Evolutionary conservation across 1,284 basidiomycete species (phyloP), one percentile per base, ranked within the genome.

Genomic region (Tilletia indica): DNA sequence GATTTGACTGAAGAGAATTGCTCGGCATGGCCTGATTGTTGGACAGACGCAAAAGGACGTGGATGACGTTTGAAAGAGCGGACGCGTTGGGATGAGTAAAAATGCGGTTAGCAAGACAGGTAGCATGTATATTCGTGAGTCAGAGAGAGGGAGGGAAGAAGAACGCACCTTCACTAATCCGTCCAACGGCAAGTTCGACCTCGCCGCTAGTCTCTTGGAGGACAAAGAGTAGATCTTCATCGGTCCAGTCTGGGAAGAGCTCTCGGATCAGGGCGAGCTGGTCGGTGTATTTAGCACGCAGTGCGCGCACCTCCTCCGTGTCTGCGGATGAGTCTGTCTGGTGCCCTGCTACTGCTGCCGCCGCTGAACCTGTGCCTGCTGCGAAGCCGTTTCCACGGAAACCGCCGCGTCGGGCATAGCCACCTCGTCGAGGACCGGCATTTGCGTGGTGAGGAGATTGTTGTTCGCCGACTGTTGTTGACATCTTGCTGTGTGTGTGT

Each of bases 1-100:
- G 89, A 90, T 78, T 89, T 90, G 76, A 94, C 93, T 66, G 91
- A 89, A 63, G 90, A 92, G 92, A 93, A 95, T 85, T 92, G 92
- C 84, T 91, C 89, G 61, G 88, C 91, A 76, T 88, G 88, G 80
- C 93, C 93, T 93, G 82, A 45, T 31, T 2, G 2, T 31, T 31
- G 25, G 1, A 45, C 1, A 45, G 6, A 45, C 6, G 42, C 14
- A 71, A 70, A 2, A 51, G 12, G 68, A 21, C 3, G 16, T 16
- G 71, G 71, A 39, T 31, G 19, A 31, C 34, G 47, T 14, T 16
- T 1, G 21, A 25, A 3, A 14, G 14, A 11, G 42, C n/a, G 51
- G 19, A n/a, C n/a, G 8, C 8, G 42, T 9, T 45, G 42, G 3
- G 42, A 45, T 45, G 14, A 45, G n/a, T n/a, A 45, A 3, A 45